phyloP scores from a whole-genome alignment of 164 flowering plant genomes.

The Chimonanthus salicifolius region DNA sequence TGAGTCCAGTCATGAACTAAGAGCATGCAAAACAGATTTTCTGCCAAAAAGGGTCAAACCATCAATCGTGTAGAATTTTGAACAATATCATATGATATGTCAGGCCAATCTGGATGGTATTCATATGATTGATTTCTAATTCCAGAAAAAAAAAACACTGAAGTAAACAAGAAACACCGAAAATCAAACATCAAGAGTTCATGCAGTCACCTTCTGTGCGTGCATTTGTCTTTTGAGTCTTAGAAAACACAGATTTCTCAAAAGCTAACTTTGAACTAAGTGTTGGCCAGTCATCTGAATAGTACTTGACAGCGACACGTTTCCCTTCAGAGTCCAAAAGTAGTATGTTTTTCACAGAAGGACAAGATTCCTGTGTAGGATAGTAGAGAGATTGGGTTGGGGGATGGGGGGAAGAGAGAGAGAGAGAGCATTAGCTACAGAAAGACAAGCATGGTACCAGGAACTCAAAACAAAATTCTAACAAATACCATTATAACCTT shows the following conservation, averaged over 20 bases:
- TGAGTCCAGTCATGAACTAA: not conserved
- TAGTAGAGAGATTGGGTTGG: not conserved
- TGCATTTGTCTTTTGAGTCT: conserved; percentile 54
- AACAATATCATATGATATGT: not conserved
- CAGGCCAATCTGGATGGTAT: not conserved
- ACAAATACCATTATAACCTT: no score
- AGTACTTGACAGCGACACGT: conserved; percentile 61
- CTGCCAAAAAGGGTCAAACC: not conserved
- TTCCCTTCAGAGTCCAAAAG: conserved; percentile 62
- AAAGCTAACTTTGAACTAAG: conserved; percentile 39
- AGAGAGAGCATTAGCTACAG: no score
- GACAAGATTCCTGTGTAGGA: conserved; percentile 40
- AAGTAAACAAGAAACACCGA: not conserved
- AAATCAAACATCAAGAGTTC: not conserved
- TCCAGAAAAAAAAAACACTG: not conserved
- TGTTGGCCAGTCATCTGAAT: conserved; percentile 58
- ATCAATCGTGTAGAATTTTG: not conserved
- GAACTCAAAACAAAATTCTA: no score
- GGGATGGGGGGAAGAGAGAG: no score
- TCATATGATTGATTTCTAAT: not conserved
- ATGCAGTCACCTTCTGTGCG: conserved; percentile 39
- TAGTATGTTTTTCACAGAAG: conserved; percentile 52
- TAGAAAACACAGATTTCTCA: conserved; percentile 44
- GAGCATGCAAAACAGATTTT: not conserved
- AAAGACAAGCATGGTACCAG: no score